Evolutionary conservation across 306 rosid species (phyloP).

Genomic region (Cucurbita moschata): DNA sequence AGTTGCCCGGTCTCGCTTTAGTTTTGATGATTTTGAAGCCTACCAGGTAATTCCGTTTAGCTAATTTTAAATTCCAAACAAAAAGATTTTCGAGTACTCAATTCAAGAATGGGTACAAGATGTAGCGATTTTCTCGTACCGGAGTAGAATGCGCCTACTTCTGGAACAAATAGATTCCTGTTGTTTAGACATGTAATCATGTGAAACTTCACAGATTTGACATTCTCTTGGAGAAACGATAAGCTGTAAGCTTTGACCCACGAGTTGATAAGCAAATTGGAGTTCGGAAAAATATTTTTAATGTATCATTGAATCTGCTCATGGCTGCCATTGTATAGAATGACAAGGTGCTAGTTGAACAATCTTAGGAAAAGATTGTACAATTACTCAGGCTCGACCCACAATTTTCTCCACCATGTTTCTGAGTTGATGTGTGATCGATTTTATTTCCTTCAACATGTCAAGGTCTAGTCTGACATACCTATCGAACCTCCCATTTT

Average conservation of each 20-base stretch:
- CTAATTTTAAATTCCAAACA: background rate
- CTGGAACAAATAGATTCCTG: background rate
- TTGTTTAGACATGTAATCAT: background rate
- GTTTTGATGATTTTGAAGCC: constrained; percentile 65
- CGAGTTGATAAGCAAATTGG: background rate
- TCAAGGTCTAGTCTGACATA: background rate
- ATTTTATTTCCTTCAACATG: background rate
- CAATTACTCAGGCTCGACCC: background rate
- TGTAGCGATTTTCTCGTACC: background rate
- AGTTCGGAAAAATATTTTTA: background rate
- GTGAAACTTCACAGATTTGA: background rate
- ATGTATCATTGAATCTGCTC: background rate
- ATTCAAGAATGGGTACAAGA: background rate
- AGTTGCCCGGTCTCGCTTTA: constrained; percentile 56
- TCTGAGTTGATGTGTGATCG: background rate
- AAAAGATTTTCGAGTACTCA: background rate
- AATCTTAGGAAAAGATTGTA: background rate
- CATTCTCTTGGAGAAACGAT: background rate
- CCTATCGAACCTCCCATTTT: background rate
- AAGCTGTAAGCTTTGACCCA: background rate
- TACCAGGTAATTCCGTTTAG: constrained; percentile 31
- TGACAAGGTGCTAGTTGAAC: background rate
- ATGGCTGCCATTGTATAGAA: background rate
- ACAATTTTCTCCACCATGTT: background rate
- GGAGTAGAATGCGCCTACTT: background rate